Conservation (phyloP, 176 grass and related monocot species). For the Canna indica region DNA sequence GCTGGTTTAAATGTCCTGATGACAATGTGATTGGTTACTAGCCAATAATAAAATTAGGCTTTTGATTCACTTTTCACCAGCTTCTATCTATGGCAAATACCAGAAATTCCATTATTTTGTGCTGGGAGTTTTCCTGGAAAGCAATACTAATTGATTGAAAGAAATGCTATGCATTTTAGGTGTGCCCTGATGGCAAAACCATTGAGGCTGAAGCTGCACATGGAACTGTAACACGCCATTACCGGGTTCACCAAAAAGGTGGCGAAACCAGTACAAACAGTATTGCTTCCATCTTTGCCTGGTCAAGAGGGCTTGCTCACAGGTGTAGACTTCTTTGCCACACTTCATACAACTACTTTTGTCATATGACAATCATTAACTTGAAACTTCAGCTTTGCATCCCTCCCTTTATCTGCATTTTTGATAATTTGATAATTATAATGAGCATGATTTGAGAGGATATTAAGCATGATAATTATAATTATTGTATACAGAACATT, state of each 20-base stretch:
- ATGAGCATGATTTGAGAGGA: no score
- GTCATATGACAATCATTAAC: neutral
- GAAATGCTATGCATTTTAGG: conserved; percentile 23
- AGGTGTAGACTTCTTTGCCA: conserved; percentile 24
- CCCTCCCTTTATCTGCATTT: no score
- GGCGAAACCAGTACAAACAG: conserved; percentile 83
- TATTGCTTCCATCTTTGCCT: conserved; percentile 79
- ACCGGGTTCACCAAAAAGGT: conserved; percentile 52
- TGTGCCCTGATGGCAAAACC: conserved; percentile 63
- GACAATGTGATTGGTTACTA: neutral
- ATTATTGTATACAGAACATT: no score
- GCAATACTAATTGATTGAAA: neutral
- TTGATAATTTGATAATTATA: no score
- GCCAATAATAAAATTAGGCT: neutral
- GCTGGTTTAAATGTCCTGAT: neutral
- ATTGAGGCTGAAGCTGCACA: conserved; percentile 84
- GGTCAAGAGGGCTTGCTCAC: conserved; percentile 57
- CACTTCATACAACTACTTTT: neutral
- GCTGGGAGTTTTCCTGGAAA: neutral
- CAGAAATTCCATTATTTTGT: neutral
- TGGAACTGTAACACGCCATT: conserved; percentile 66
- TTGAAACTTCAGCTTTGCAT: neutral
- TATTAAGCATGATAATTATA: no score
- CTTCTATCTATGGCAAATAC: neutral
- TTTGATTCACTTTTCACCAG: neutral